A percentile compares a stretch with the other conserved stretches of the same genome.
Evolutionary conservation across 805 yeast species (phyloP).

Genomic region (Ogataea henricii): DNA sequence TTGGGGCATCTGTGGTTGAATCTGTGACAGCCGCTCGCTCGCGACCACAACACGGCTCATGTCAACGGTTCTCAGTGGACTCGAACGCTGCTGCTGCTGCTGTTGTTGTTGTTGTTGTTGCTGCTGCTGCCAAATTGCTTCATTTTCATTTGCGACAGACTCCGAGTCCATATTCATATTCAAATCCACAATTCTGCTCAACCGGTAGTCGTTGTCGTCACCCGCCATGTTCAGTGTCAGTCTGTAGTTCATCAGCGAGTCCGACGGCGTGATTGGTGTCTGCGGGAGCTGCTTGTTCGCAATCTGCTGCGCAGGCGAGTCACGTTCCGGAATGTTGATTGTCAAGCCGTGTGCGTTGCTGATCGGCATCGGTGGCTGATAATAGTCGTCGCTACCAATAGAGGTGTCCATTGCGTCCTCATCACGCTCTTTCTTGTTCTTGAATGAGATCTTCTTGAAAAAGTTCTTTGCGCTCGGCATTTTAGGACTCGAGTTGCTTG

Average conservation of each 20-base stretch:
- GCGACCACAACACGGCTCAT: neutral
- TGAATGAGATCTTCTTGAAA: conserved; percentile 24
- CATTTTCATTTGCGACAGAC: neutral
- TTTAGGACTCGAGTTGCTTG: conserved; percentile 17
- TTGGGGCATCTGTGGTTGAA: neutral
- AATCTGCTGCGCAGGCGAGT: neutral
- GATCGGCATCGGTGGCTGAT: conserved; percentile 8
- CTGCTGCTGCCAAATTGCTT: no score
- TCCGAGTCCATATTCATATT: conserved; percentile 9
- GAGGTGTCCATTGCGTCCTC: conserved; percentile 5
- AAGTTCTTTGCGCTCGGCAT: conserved; percentile 24
- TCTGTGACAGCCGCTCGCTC: neutral
- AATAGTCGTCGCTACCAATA: conserved; percentile 6
- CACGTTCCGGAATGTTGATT: conserved; percentile 12
- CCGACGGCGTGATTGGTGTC: conserved; percentile 29
- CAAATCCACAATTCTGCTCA: conserved; percentile 24
- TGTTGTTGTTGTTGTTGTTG: neutral
- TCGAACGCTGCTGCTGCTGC: neutral
- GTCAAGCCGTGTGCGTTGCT: conserved; percentile 17
- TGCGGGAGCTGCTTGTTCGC: conserved; percentile 21
- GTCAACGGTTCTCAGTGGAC: conserved; percentile 4
- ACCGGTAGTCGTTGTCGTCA: conserved; percentile 24
- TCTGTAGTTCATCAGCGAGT: conserved; percentile 30
- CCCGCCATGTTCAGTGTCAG: conserved; percentile 26
- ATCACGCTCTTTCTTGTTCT: conserved; percentile 14